Percentiles rank a stretch among this genome's conserved stretches.
Evolutionary conservation across 441 rosid species (phyloP).

Genomic region (Lepidium campestre): DNA sequence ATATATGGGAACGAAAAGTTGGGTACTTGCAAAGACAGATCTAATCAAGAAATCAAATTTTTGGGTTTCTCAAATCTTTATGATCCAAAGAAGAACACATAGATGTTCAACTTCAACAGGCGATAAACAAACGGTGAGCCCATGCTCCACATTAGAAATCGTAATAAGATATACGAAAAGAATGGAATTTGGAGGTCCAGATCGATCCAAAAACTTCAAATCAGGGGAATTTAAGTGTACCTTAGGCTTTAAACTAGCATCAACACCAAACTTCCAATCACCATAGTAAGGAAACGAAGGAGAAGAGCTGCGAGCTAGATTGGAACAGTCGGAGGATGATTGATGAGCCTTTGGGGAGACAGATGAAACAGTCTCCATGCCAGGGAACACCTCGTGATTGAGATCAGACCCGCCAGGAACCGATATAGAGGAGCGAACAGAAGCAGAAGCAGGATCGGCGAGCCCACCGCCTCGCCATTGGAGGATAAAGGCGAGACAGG

Average conservation of each 20-base stretch:
- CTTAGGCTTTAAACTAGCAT: constrained; percentile 68
- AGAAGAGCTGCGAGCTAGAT: constrained; percentile 62
- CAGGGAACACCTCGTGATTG: constrained; percentile 75
- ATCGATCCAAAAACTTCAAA: background rate
- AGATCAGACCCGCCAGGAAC: constrained; percentile 63
- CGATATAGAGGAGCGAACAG: constrained; percentile 47
- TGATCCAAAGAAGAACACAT: background rate
- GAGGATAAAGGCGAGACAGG: constrained; percentile 77
- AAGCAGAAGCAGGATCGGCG: constrained; percentile 50
- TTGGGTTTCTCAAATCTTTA: background rate
- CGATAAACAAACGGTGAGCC: background rate
- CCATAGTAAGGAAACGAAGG: constrained; percentile 84
- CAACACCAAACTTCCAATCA: constrained; percentile 74
- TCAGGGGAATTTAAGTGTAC: constrained; percentile 16
- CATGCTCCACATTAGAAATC: background rate
- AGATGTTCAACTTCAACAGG: background rate
- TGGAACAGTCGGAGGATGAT: constrained; percentile 51
- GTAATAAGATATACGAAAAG: background rate
- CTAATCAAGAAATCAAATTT: background rate
- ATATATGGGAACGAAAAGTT: background rate
- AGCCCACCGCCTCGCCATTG: constrained; percentile 84
- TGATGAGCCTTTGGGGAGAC: constrained; percentile 54
- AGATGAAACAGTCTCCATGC: constrained; percentile 76
- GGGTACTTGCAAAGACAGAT: constrained; percentile 11
- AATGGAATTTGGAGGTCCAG: background rate